These are phyloP conservation scores for Priceomyces melissophilus DNA, from an alignment of 805 yeast species.

Conservation along the genomic window DNA sequence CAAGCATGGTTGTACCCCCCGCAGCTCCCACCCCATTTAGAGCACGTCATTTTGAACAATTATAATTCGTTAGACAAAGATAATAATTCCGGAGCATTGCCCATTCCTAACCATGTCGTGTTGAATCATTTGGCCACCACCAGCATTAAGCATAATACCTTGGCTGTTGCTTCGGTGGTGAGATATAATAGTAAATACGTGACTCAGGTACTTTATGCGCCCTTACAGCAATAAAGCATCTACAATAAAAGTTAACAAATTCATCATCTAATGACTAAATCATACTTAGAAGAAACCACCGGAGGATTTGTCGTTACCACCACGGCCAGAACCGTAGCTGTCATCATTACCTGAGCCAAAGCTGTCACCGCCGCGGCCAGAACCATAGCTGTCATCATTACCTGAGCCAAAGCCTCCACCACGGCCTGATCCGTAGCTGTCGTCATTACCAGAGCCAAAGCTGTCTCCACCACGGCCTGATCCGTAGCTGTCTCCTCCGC, in stretches of 20 bases:
- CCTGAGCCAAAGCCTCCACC: conserved; percentile 10
- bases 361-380: conserved; percentile 10
- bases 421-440: conserved; percentile 12
- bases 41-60: conserved; percentile 84
- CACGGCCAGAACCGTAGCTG: conserved; percentile 19
- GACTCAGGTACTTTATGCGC: conserved; percentile 90
- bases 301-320: conserved; percentile 4
- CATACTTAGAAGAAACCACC: too few species aligned
- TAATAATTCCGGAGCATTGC: conserved; percentile 83
- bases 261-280: too few species aligned
- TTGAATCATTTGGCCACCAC: conserved; percentile 94
- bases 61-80: conserved; percentile 57
- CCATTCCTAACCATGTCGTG: conserved; percentile 93
- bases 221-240: conserved; percentile 47
- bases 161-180: conserved; percentile 89
- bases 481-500: conserved; percentile 17
- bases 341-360: conserved; percentile 20
- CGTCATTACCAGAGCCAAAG: too few species aligned
- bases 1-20: conserved; percentile 86
- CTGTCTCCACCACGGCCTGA: conserved; percentile 17
- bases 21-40: conserved; percentile 93
- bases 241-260: conserved; percentile 1
- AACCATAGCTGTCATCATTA: conserved; percentile 11
- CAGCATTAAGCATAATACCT: conserved; percentile 86
- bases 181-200: conserved; percentile 86